Conservation (phyloP, 1,284 basidiomycete genomes). For the Cystobasidium slooffiae region DNA sequence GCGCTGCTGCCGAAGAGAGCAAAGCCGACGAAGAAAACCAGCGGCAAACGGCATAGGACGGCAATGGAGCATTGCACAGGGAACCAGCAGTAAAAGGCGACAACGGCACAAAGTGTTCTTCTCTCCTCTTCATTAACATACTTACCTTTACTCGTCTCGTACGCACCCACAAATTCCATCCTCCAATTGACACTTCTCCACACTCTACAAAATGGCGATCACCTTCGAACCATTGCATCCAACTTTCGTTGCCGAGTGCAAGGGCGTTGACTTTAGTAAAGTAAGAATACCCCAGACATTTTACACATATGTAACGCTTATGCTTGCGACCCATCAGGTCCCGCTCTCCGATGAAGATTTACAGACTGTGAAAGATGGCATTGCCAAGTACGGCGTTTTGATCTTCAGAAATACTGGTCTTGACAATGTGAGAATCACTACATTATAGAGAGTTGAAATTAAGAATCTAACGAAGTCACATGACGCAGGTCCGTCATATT, state of each 20-base stretch:
- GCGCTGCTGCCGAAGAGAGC: too few relatives aligned
- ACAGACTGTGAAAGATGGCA: constrained; percentile 1
- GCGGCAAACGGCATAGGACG: too few relatives aligned
- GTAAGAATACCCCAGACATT: constrained; percentile 40
- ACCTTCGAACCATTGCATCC: constrained; percentile 34
- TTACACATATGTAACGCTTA: constrained; percentile 29
- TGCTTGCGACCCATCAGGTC: constrained; percentile 34
- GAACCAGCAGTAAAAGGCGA: too few relatives aligned
- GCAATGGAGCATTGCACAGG: too few relatives aligned
- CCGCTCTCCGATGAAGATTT: constrained; percentile 3
- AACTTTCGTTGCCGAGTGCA: constrained; percentile 50
- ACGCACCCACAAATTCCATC: too few relatives aligned
- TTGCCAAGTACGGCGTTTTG: constrained; percentile 51
- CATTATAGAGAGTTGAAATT: neutral
- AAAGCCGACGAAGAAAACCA: too few relatives aligned
- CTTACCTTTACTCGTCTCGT: too few relatives aligned
- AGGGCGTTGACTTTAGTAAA: constrained; percentile 50
- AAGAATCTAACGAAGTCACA: neutral
- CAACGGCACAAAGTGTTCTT: too few relatives aligned
- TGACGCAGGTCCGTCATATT: constrained; percentile 46
- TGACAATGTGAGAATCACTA: constrained; percentile 39
- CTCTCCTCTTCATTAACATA: too few relatives aligned
- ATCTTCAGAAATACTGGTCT: constrained; percentile 53
- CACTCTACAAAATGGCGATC: constrained; percentile 11
- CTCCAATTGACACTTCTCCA: neutral